Evolutionary conservation across 2,329 filamentous ascomycete genomes (phyloP).

Genomic region (Colletotrichum sp.): DNA sequence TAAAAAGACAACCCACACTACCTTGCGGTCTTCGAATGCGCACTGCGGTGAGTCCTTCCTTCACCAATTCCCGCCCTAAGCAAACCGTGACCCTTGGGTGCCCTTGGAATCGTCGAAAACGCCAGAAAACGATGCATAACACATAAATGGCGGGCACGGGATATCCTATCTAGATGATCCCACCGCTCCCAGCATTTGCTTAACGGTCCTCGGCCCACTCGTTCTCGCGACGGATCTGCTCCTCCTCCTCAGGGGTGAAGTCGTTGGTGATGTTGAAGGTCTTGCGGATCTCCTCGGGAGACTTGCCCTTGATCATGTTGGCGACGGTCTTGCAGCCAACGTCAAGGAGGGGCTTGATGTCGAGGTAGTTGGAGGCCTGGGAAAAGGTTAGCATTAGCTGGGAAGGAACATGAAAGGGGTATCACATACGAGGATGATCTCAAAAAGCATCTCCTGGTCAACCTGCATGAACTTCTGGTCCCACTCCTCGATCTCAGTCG

Average conservation of each 20-base stretch:
- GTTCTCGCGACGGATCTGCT: slow-evolving; percentile 93
- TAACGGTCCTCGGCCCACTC: slow-evolving; percentile 89
- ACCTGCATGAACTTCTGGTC: slow-evolving; percentile 99
- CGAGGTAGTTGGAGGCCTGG: slow-evolving; percentile 95
- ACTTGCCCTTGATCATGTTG: slow-evolving; percentile 99
- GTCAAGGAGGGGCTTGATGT: slow-evolving; percentile 97
- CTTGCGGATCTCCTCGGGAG: slow-evolving; percentile 97
- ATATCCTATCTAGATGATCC: neutral
- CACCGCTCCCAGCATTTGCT: slow-evolving; percentile 23
- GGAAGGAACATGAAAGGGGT: neutral
- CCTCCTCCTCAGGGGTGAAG: slow-evolving; percentile 98
- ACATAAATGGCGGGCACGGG: neutral
- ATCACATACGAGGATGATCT: slow-evolving; percentile 88
- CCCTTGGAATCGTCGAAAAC: slow-evolving; percentile 9
- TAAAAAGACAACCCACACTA: neutral
- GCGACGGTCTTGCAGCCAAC: slow-evolving; percentile 99
- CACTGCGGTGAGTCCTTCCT: neutral
- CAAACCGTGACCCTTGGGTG: slow-evolving; percentile 7
- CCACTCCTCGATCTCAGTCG: slow-evolving; percentile 99
- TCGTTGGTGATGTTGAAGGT: slow-evolving; percentile 99
- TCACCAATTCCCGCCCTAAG: slow-evolving; percentile 3
- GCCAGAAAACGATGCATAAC: slow-evolving; percentile 19
- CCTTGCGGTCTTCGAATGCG: neutral
- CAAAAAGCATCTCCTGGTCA: slow-evolving; percentile 99
- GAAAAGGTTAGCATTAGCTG: neutral